phyloP scores from a whole-genome alignment of 2,329 filamentous ascomycete species.

The Penicillium sp. region DNA sequence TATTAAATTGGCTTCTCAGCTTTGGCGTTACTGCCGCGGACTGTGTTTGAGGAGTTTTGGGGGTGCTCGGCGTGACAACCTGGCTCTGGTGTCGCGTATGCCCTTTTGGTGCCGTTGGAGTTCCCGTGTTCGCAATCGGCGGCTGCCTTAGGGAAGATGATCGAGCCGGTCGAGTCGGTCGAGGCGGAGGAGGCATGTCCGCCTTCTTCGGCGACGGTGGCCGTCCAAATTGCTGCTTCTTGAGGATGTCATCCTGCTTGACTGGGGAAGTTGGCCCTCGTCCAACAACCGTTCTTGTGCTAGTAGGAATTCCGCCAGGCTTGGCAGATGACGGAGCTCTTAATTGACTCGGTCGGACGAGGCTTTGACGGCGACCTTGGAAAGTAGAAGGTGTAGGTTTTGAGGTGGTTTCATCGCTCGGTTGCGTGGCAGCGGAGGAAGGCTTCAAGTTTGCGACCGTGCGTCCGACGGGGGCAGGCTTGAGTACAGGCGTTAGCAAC shows the following conservation, averaged over 20 bases:
- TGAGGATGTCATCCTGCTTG: conserved; percentile 15
- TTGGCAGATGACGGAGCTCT: conserved; percentile 24
- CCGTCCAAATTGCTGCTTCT: conserved; percentile 18
- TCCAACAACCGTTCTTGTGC: conserved; percentile 25
- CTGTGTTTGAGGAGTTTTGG: conserved; percentile 25
- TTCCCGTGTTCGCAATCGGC: conserved; percentile 24
- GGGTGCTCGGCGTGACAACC: conserved; percentile 26
- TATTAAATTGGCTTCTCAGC: conserved; percentile 39
- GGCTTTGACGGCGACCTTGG: conserved; percentile 34
- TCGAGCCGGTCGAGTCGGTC: conserved; percentile 37
- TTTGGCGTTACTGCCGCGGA: conserved; percentile 24
- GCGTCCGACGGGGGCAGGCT: conserved; percentile 33
- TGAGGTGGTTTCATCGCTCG: conserved; percentile 11
- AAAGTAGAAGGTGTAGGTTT: conserved; percentile 24
- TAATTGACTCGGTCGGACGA: conserved; percentile 33
- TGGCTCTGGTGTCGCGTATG: conserved; percentile 46
- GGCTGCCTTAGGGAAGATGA: conserved; percentile 46
- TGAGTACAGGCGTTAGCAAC: conserved; percentile 21
- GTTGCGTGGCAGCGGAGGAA: conserved; percentile 19
- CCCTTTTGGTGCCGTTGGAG: conserved; percentile 23
- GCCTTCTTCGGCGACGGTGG: conserved; percentile 35
- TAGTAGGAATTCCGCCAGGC: conserved; percentile 23
- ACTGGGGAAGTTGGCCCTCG: conserved; percentile 30
- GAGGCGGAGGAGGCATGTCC: conserved; percentile 41
- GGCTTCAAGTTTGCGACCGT: conserved; percentile 22